Evolutionary conservation across 2,329 filamentous ascomycete species (phyloP).

Genomic region (Helminthosporium solani): DNA sequence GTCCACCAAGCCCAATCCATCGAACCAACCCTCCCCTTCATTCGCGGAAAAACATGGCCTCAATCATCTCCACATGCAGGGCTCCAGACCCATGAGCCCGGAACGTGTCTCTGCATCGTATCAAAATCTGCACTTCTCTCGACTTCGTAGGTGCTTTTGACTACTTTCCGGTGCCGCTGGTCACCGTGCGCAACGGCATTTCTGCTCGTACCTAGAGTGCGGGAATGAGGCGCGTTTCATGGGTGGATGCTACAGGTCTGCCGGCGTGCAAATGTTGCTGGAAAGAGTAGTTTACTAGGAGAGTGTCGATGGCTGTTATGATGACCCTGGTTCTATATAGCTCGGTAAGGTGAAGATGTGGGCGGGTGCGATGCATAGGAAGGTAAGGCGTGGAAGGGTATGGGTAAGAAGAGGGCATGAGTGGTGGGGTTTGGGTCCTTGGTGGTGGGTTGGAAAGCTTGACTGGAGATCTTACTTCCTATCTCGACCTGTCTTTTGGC

Average conservation of each 20-base stretch:
- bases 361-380: slow-evolving; percentile 4
- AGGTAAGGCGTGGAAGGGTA: slow-evolving; percentile 6
- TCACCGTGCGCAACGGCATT: neutral
- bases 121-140: slow-evolving; percentile 1
- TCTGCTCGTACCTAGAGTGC: neutral
- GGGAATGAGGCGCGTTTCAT: neutral
- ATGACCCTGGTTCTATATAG: slow-evolving; percentile 21
- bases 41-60: slow-evolving; percentile 7
- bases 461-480: no score
- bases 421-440: no score
- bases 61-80: slow-evolving; percentile 1
- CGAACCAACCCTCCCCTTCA: neutral
- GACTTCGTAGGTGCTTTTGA: neutral
- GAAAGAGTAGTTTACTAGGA: slow-evolving; percentile 10
- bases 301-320: slow-evolving; percentile 24
- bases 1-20: slow-evolving; percentile 1
- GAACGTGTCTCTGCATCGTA: slow-evolving; percentile 1
- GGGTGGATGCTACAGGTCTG: neutral
- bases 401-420: no score
- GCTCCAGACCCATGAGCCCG: neutral
- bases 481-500: no score
- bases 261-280: slow-evolving; percentile 9
- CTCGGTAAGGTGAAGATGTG: slow-evolving; percentile 1
- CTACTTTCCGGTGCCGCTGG: neutral
- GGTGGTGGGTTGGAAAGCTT: no score